phyloP scores from a whole-genome alignment of 208 protist genomes.

The Crithidia fasciculata region DNA sequence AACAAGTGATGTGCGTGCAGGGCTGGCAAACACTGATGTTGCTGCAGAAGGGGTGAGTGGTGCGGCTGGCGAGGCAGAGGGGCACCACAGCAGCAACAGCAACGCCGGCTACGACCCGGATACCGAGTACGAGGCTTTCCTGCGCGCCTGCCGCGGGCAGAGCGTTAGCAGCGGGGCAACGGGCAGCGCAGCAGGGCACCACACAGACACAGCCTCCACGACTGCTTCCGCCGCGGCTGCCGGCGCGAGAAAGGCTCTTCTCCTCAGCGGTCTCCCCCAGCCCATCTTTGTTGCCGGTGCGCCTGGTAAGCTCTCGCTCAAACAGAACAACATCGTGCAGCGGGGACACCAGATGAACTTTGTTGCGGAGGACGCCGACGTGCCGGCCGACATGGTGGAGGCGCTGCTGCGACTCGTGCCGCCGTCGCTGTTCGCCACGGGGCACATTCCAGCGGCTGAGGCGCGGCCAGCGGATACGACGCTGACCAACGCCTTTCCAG shows the following conservation, averaged over 20 bases:
- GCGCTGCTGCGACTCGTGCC: conserved; percentile 31
- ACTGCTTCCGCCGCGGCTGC: too few relatives aligned
- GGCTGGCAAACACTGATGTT: too few relatives aligned
- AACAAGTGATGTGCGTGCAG: too few relatives aligned
- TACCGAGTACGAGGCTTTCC: conserved; percentile 31
- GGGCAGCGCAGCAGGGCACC: not conserved
- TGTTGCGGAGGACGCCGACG: conserved; percentile 44
- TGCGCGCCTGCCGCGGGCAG: conserved; percentile 27
- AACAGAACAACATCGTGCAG: conserved; percentile 70
- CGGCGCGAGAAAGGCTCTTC: too few relatives aligned
- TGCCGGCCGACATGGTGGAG: conserved; percentile 50
- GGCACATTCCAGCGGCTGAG: not conserved
- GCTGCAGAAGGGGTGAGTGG: not conserved
- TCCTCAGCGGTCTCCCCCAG: not conserved
- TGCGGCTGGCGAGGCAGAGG: not conserved
- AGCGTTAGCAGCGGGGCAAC: not conserved
- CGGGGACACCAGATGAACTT: conserved; percentile 74
- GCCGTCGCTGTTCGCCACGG: conserved; percentile 19
- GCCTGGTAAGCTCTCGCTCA: conserved; percentile 58
- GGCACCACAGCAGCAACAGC: not conserved
- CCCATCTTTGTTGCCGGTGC: conserved; percentile 24
- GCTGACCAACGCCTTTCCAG: conserved; percentile 7
- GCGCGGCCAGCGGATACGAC: not conserved
- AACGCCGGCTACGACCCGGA: conserved; percentile 25
- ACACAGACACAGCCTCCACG: not conserved